Percentiles rank a stretch among this genome's conserved stretches.
phyloP scores from a whole-genome alignment of 2,329 filamentous ascomycete species.

The Didymella exigua region DNA sequence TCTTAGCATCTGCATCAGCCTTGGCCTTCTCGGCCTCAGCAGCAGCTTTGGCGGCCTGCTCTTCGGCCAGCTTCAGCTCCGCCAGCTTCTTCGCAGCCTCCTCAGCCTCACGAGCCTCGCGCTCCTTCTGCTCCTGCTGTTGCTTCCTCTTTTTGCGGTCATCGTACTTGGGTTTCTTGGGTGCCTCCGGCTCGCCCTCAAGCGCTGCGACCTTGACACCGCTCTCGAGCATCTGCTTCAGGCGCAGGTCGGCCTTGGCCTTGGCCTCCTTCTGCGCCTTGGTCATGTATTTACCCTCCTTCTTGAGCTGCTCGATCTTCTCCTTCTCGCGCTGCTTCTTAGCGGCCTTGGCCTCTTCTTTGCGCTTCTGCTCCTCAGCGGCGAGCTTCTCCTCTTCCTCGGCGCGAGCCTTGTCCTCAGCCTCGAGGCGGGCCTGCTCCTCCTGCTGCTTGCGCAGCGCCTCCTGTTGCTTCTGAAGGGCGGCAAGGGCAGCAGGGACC shows the following conservation, averaged over 20 bases:
- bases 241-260: slow-evolving; percentile 75
- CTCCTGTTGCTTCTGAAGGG: slow-evolving; percentile 83
- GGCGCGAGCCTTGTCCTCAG: slow-evolving; percentile 68
- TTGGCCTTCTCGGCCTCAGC: slow-evolving; percentile 70
- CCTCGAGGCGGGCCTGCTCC: slow-evolving; percentile 62
- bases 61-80: slow-evolving; percentile 58
- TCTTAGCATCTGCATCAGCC: slow-evolving; percentile 65
- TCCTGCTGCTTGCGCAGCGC: slow-evolving; percentile 70
- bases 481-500: slow-evolving; percentile 72
- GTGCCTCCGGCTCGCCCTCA: slow-evolving; percentile 69
- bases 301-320: slow-evolving; percentile 84
- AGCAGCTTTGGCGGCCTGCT: slow-evolving; percentile 78
- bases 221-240: slow-evolving; percentile 84
- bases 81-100: slow-evolving; percentile 62
- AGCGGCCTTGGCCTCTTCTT: slow-evolving; percentile 73
- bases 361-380: slow-evolving; percentile 71
- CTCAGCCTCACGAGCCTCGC: slow-evolving; percentile 56
- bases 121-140: slow-evolving; percentile 59
- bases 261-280: slow-evolving; percentile 86
- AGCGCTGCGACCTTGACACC: slow-evolving; percentile 67
- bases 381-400: slow-evolving; percentile 69
- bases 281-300: slow-evolving; percentile 83
- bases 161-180: slow-evolving; percentile 79
- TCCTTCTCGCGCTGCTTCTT: slow-evolving; percentile 90
- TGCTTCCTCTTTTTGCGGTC: slow-evolving; percentile 77